Conservation (phyloP, 768 basidiomycete genomes). For the Leccinum subgranulosum region DNA sequence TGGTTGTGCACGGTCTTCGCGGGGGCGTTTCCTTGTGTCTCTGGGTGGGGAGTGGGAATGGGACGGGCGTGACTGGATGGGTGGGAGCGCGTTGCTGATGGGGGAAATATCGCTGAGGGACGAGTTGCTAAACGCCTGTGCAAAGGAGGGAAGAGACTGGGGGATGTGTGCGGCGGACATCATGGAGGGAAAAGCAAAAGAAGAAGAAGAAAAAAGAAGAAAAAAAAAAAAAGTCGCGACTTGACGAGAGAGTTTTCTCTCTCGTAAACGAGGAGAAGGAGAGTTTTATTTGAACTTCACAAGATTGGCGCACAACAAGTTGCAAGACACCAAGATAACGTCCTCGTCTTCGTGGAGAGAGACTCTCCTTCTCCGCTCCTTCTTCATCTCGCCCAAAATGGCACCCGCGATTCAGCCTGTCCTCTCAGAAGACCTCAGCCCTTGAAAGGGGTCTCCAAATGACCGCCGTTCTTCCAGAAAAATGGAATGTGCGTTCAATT, state of each 20-base stretch:
- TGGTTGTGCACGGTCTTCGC: slow-evolving; percentile 34
- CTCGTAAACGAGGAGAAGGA: background rate
- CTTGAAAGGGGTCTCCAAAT: slow-evolving; percentile 1
- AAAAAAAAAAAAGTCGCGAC: slow-evolving; percentile 15
- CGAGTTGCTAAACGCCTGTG: slow-evolving; percentile 64
- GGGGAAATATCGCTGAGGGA: slow-evolving; percentile 50
- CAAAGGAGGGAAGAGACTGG: slow-evolving; percentile 77
- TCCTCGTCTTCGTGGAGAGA: background rate
- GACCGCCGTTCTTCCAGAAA: slow-evolving; percentile 13
- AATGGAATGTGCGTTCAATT: slow-evolving; percentile 14
- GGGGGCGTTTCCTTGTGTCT: slow-evolving; percentile 42
- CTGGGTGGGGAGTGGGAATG: slow-evolving; percentile 23
- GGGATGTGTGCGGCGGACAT: slow-evolving; percentile 38
- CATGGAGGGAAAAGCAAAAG: slow-evolving; percentile 27
- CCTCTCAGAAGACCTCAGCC: slow-evolving; percentile 1
- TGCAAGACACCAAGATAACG: background rate
- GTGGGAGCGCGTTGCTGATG: slow-evolving; percentile 59
- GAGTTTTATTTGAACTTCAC: background rate
- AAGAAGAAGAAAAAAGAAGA: background rate
- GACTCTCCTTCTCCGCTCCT: background rate
- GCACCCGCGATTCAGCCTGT: background rate
- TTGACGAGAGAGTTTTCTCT: too few species aligned
- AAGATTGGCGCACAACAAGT: background rate
- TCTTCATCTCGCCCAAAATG: background rate
- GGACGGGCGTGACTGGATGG: slow-evolving; percentile 50